These are phyloP conservation scores for Cystofilobasidium capitatum DNA, from an alignment of 768 basidiomycete genomes.

Conservation along the genomic window DNA sequence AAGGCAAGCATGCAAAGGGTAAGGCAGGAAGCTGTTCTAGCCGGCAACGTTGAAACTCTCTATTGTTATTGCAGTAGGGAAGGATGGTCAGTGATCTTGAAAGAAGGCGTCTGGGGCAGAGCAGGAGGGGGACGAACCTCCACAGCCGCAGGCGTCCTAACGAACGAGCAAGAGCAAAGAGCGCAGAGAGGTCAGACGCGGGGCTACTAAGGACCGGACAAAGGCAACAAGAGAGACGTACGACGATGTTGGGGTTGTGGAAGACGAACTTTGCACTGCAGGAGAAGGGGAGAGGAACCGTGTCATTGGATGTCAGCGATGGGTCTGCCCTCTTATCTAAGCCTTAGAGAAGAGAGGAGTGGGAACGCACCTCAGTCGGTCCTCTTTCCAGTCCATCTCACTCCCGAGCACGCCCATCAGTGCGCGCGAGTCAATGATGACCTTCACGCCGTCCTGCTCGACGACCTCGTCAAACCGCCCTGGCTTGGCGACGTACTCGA, in stretches of 20 bases:
- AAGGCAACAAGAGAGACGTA: background rate
- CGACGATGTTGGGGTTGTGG: slow-evolving; percentile 28
- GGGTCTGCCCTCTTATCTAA: background rate
- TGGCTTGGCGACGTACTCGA: slow-evolving; percentile 86
- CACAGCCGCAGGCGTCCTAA: slow-evolving; percentile 26
- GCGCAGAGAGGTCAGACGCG: background rate
- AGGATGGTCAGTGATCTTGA: no score
- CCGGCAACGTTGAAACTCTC: slow-evolving; percentile 6
- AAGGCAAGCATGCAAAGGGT: no score
- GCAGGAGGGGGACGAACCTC: slow-evolving; percentile 11
- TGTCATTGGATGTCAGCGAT: background rate
- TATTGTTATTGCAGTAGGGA: no score
- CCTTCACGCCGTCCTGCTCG: slow-evolving; percentile 84
- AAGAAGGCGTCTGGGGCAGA: no score
- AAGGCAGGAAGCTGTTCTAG: no score
- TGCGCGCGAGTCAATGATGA: slow-evolving; percentile 92
- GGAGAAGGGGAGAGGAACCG: background rate
- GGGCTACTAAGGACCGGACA: background rate
- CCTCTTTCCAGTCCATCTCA: slow-evolving; percentile 98
- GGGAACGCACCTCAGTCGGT: slow-evolving; percentile 62
- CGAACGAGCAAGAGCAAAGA: background rate
- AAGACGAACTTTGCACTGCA: slow-evolving; percentile 32
- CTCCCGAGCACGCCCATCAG: slow-evolving; percentile 96
- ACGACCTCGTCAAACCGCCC: slow-evolving; percentile 93
- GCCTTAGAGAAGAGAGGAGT: slow-evolving; percentile 7